Base-by-base conservation (phyloP, 106 monocot genomes). In the Dioscorea zingiberensis region DNA sequence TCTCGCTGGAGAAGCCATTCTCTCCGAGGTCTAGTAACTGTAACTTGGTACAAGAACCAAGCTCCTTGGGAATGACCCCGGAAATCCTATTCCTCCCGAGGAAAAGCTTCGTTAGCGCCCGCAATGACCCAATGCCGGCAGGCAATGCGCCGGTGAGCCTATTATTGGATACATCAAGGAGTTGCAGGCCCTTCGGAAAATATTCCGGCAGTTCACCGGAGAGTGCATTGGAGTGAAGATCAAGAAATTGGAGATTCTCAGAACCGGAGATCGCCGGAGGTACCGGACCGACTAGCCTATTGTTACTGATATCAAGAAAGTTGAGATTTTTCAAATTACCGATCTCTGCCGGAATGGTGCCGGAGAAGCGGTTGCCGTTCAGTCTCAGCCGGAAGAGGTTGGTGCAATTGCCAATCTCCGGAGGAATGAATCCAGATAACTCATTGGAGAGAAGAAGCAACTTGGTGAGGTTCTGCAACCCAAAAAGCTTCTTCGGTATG, bases 111-210 rank as follows among this genome's bases (percentile, higher is more conserved):
- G 97, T 89, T 51, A 97, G 72, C 70, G 81, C 65, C 13, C 64
- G 62, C 65, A 97, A 55, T 17, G 60, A 57, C 18, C 79, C 81
- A 44, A 97, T 72, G 7, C 69, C 64, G 23, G 85, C 68, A 10
- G 51, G 48, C 24, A 97, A 25, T 3, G 77, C 55, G 0, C 97
- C 97, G 9, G 63, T 62, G 21, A 97, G 60, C 51, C 15, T 38
- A 71, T 97, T 97, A 30, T 82, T 74, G 24, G 86, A 92, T 29
- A 89, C 54, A 48, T 97, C 97, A 12, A 97, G 48, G 75, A 97
- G 54, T 27, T 78, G 91, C 8, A 97, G 83, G 45, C 53, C 64
- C 22, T 53, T 66, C 15, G 97, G 97, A 2, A 97, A 60, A 0
- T 26, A 53, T 3, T 77, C 85, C 44, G 92, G 97, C 27, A 97